Base-by-base conservation (phyloP, 1,284 basidiomycete species). In the Dichomitus squalens region DNA sequence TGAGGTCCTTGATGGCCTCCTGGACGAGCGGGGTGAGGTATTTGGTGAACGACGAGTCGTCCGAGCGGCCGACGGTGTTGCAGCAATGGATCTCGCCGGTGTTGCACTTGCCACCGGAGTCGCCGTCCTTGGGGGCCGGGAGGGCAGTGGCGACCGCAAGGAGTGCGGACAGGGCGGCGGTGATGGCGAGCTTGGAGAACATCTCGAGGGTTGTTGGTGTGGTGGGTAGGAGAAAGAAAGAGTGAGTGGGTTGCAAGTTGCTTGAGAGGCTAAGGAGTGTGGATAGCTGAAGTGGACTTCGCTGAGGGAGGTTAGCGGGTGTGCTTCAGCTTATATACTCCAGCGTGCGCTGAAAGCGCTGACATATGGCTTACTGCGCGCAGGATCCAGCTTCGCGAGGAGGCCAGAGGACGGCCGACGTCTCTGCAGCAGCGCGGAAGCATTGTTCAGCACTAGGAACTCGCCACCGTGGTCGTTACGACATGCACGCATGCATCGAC, bases 31-130 rank as follows among this genome's bases (percentile, higher is more conserved):
- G 60, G 9, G 66, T 53, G 33, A 70, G 52, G 16, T 35, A 11
- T 7, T 4, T 1, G 14, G 54, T 43, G 20, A 49, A 23, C 25
- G 44, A 9, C 18, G 36, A 8, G 49, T 60, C 54, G 18, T 33
- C 44, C 20, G 52, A 61, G 50, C 38, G 53, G 55, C 55, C 46
- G 33, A 67, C 52, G 29, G 44, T 55, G 36, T 72, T 52, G 66
- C 71, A 72, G 65, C 71, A 72, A 58, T 66, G 65, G 54, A 70
- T 52, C 21, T 62, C 43, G 39, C 69, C 69, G 25, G 67, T 66
- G 64, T 60, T 66, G 61, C 69, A 71, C 48, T 25, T 53, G 40
- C 44, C 60, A 16, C 14, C 46, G 21, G 34, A 34, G 29, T 23
- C 49, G 43, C 41, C 33, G 16, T 18, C n/a, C 5, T 46, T 5